A percentile compares a stretch with the other conserved stretches of the same genome.
Conservation (phyloP, 306 rosid genomes). For the Cyamopsis tetragonoloba region DNA sequence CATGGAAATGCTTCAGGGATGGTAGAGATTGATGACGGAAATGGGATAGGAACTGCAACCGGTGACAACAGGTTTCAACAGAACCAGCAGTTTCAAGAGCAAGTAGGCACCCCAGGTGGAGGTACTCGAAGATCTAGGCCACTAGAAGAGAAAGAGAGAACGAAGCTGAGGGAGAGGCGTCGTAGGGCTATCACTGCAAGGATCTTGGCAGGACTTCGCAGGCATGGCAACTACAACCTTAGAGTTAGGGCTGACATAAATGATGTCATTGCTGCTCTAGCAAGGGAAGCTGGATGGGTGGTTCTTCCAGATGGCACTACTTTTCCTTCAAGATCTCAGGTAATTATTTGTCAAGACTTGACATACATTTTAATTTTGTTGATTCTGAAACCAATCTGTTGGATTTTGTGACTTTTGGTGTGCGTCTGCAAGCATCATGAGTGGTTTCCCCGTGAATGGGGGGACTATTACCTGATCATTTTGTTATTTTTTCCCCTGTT, state of each 20-base stretch:
- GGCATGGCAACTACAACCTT: constrained; percentile 97
- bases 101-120: constrained; percentile 71
- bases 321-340: constrained; percentile 90
- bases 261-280: constrained; percentile 90
- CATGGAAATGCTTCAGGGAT: constrained; percentile 39
- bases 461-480: constrained; percentile 1
- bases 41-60: constrained; percentile 49
- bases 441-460: background rate
- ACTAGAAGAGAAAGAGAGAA: constrained; percentile 91
- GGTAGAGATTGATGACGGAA: constrained; percentile 66
- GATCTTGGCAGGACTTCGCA: constrained; percentile 94
- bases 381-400: constrained; percentile 4
- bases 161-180: constrained; percentile 96
- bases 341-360: constrained; percentile 24
- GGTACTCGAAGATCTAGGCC: constrained; percentile 86
- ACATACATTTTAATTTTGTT: background rate
- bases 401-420: constrained; percentile 3
- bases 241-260: constrained; percentile 98
- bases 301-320: constrained; percentile 99
- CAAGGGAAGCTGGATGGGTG: constrained; percentile 98
- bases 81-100: constrained; percentile 65
- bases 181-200: constrained; percentile 96
- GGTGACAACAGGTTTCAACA: constrained; percentile 57
- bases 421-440: background rate
- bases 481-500: background rate